Evolutionary conservation across 805 yeast species (phyloP).

Genomic region (Maudiozyma bulderi): DNA sequence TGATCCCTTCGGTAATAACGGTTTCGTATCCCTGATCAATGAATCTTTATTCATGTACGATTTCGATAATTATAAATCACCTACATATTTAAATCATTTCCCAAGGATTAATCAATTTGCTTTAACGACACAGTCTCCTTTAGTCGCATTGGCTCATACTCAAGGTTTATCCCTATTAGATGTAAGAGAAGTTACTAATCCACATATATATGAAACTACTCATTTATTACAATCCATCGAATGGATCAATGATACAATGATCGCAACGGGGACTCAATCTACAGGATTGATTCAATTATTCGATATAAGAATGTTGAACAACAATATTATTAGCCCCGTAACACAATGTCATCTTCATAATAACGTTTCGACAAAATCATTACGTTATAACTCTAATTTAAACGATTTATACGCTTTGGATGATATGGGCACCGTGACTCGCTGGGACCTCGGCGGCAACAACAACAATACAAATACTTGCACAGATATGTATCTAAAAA

Average conservation of each 20-base stretch:
- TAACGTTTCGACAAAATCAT: background rate
- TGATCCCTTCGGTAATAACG: slow-evolving; percentile 20
- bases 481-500: background rate
- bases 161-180: slow-evolving; percentile 1
- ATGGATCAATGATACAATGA: background rate
- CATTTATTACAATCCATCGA: background rate
- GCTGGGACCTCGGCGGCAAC: slow-evolving; percentile 16
- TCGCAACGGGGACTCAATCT: background rate
- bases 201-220: background rate
- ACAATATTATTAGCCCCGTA: background rate
- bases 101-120: slow-evolving; percentile 18
- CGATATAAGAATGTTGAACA: background rate
- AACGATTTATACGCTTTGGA: slow-evolving; percentile 2
- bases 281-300: background rate
- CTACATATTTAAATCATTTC: slow-evolving; percentile 18
- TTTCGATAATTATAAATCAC: slow-evolving; percentile 35
- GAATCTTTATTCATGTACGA: slow-evolving; percentile 76
- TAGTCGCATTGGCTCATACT: slow-evolving; percentile 5
- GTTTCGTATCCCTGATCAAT: slow-evolving; percentile 51
- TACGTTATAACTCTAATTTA: background rate
- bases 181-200: background rate
- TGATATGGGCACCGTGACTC: slow-evolving; percentile 2
- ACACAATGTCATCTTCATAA: background rate
- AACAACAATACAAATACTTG: background rate
- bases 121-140: slow-evolving; percentile 1